Percentiles rank a stretch among this genome's conserved stretches.
Evolutionary conservation across 2,329 filamentous ascomycete species (phyloP).

Genomic region (Aotearoamyces nothofagi): DNA sequence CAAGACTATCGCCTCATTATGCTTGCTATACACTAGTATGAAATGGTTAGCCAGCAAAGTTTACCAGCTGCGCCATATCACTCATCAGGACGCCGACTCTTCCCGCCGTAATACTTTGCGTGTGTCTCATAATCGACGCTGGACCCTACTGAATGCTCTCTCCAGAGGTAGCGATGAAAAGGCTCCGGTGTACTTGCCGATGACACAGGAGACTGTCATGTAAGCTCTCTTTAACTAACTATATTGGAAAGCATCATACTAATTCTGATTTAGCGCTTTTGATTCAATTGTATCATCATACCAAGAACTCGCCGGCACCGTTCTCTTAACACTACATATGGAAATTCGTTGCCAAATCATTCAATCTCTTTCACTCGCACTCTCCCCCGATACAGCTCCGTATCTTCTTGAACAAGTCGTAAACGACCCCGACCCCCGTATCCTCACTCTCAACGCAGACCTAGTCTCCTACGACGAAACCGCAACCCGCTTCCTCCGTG

Average conservation of each 20-base stretch:
- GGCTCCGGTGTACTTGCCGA: constrained; percentile 64
- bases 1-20: constrained; percentile 72
- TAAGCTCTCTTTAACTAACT: constrained; percentile 56
- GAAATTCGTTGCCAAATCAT: constrained; percentile 79
- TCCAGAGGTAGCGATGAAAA: constrained; percentile 42
- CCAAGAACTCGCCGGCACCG: constrained; percentile 61
- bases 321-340: constrained; percentile 75
- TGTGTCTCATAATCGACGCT: constrained; percentile 42
- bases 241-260: constrained; percentile 72
- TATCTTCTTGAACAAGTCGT: constrained; percentile 58
- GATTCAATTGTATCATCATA: constrained; percentile 77
- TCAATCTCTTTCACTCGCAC: constrained; percentile 53
- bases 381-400: constrained; percentile 43
- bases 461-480: constrained; percentile 82
- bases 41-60: constrained; percentile 89
- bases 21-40: constrained; percentile 91
- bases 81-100: constrained; percentile 53
- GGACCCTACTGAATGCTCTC: constrained; percentile 64
- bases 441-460: constrained; percentile 71
- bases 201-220: constrained; percentile 73
- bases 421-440: constrained; percentile 61
- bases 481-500: constrained; percentile 55
- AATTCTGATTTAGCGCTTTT: constrained; percentile 50
- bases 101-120: constrained; percentile 26
- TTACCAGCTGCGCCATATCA: constrained; percentile 67